phyloP scores from a whole-genome alignment of 176 grass and related monocot species.

The Oryza longistaminata region DNA sequence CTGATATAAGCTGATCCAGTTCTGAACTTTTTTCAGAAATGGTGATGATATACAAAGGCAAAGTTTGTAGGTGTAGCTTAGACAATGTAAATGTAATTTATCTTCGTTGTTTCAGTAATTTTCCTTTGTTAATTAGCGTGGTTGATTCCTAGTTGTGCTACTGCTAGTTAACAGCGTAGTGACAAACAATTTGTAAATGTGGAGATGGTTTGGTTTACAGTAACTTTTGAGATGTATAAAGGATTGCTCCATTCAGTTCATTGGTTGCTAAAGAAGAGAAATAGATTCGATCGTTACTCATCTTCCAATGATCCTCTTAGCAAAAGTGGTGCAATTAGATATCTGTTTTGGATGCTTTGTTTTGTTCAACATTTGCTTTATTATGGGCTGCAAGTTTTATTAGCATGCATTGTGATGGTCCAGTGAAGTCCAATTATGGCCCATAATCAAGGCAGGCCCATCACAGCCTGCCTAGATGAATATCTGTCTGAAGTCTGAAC shows the following conservation, averaged over 20 bases:
- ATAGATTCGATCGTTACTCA: not conserved
- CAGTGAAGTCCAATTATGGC: too few species aligned
- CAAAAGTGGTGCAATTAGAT: not conserved
- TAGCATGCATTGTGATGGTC: too few species aligned
- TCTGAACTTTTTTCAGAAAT: not conserved
- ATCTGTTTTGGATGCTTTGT: too few species aligned
- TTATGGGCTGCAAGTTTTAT: too few species aligned
- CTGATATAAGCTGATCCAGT: not conserved
- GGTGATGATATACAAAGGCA: not conserved
- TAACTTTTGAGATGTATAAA: not conserved
- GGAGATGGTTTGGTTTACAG: not conserved
- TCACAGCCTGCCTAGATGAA: too few species aligned
- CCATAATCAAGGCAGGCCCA: too few species aligned
- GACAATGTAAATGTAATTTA: not conserved
- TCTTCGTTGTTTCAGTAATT: not conserved
- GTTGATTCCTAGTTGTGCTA: not conserved
- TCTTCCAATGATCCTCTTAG: not conserved
- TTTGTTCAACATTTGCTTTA: too few species aligned
- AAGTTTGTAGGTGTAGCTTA: not conserved
- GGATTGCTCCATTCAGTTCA: not conserved
- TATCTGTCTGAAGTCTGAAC: too few species aligned
- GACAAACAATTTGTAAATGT: not conserved
- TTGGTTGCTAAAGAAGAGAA: not conserved
- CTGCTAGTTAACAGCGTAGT: not conserved
- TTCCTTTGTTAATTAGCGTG: not conserved